Conservation (phyloP, 1,284 basidiomycete genomes). For the Ustilago lituana region DNA sequence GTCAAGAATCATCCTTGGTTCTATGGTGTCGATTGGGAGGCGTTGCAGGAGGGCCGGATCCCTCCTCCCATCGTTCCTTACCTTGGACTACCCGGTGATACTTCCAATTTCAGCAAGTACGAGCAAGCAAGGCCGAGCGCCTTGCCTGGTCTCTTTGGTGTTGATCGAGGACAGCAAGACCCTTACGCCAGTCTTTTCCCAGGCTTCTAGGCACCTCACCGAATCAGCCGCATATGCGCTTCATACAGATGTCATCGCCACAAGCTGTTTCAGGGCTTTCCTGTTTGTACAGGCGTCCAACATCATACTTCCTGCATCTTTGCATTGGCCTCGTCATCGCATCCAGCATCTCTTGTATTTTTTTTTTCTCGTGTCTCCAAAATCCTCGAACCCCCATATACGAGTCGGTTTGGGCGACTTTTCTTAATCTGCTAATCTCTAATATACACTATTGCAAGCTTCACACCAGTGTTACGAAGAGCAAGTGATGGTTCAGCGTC, state of each 20-base stretch:
- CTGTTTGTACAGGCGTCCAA: no score
- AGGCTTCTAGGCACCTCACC: slow-evolving; percentile 18
- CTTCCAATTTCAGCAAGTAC: slow-evolving; percentile 54
- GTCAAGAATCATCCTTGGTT: slow-evolving; percentile 71
- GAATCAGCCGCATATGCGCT: no score
- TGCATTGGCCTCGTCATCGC: slow-evolving; percentile 5
- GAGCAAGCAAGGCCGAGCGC: slow-evolving; percentile 27
- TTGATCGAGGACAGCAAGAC: slow-evolving; percentile 11
- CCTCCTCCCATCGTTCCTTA: slow-evolving; percentile 70
- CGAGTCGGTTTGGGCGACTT: no score
- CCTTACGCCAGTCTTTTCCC: slow-evolving; percentile 31
- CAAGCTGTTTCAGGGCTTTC: no score
- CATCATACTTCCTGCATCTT: no score
- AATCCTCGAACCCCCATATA: no score
- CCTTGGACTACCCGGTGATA: slow-evolving; percentile 74
- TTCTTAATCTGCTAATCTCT: no score
- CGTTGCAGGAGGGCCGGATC: slow-evolving; percentile 66
- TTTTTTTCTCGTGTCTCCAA: no score
- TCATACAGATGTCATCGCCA: no score
- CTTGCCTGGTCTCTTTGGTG: slow-evolving; percentile 31
- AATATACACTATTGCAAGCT: no score
- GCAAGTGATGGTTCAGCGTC: no score
- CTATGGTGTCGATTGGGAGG: slow-evolving; percentile 70
- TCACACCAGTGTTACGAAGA: no score
- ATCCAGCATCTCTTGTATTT: slow-evolving; percentile 7